Base-by-base conservation (phyloP, 2,329 filamentous ascomycete species). In the Aspergillus hiratsukae region DNA sequence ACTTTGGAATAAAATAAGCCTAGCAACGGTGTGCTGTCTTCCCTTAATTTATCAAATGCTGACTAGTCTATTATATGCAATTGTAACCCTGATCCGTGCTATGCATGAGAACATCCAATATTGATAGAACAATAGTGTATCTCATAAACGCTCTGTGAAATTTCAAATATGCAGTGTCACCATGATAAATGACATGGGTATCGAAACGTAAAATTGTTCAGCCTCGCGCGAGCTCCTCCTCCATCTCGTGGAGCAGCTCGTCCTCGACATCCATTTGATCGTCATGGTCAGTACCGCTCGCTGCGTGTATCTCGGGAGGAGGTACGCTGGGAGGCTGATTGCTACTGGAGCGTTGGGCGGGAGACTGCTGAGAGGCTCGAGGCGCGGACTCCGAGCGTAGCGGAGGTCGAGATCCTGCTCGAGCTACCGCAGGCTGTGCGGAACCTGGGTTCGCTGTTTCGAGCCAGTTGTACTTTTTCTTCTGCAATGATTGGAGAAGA, bases 381-480 rank as follows among this genome's bases (percentile, higher is more conserved):
- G 49, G 4, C 27, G 25, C n/a, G 21, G 52, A 48, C 37, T 48
- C 25, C 27, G 48, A 23, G 52, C 41, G 14, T 19, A 27, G 25
- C 48, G 48, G 5, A 25, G 37, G 11, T 14, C 28, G 31, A 49
- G 40, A 40, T 35, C 27, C 5, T 54, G 19, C 27, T 45, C 52
- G 28, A 43, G 41, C 21, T 43, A 23, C 43, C 23, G 9, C 23
- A 23, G 23, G 23, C 43, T 46, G 19, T 7, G 23, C 19, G 48
- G 52, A 41, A 54, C 56, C 41, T 49, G 50, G 45, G 31, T 43
- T 50, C 17, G 46, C 49, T 48, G 52, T 56, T 37, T 57, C 57
- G 4, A 74, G 64, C 72, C 71, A 74, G 14, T 49, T 27, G 51
- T 72, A 71, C 27, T 64, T 58, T 50, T 73, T 74, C 27, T 61